These are phyloP conservation scores for Lodderomyces elongisporus DNA, from an alignment of 1,139 yeast genomes.

Conservation along the genomic window DNA sequence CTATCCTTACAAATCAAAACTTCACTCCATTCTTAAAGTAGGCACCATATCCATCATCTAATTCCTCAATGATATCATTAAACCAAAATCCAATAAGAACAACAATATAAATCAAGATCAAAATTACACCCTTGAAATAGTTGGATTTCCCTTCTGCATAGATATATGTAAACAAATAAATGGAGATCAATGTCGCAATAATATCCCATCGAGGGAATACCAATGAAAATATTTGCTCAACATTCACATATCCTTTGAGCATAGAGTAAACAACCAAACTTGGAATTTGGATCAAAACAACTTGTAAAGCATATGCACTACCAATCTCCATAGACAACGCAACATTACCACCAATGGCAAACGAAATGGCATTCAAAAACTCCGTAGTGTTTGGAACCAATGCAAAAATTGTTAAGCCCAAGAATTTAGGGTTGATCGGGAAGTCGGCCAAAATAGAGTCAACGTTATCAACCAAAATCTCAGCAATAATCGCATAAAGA, in stretches of 20 bases:
- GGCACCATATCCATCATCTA: conserved; percentile 28
- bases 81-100: conserved; percentile 80
- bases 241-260: conserved; percentile 30
- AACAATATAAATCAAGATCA: conserved; percentile 73
- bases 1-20: too few species aligned
- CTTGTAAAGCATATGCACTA: conserved; percentile 94
- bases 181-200: conserved; percentile 78
- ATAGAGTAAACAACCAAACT: conserved; percentile 78
- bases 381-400: conserved; percentile 96
- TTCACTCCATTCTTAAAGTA: too few species aligned
- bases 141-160: conserved; percentile 97
- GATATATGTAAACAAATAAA: conserved; percentile 84
- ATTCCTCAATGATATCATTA: conserved; percentile 37
- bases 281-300: conserved; percentile 92
- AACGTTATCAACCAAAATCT: conserved; percentile 88
- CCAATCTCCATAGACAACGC: conserved; percentile 98
- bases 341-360: conserved; percentile 93
- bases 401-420: conserved; percentile 93
- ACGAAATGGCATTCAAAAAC: conserved; percentile 92
- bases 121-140: conserved; percentile 90
- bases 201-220: conserved; percentile 96
- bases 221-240: conserved; percentile 64
- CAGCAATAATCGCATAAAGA: conserved; percentile 89
- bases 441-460: conserved; percentile 76
- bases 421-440: conserved; percentile 81